Percentiles rank a stretch among this genome's conserved stretches.
phyloP scores from a whole-genome alignment of 2,329 filamentous ascomycete genomes.

The Sclerotinia minor region DNA sequence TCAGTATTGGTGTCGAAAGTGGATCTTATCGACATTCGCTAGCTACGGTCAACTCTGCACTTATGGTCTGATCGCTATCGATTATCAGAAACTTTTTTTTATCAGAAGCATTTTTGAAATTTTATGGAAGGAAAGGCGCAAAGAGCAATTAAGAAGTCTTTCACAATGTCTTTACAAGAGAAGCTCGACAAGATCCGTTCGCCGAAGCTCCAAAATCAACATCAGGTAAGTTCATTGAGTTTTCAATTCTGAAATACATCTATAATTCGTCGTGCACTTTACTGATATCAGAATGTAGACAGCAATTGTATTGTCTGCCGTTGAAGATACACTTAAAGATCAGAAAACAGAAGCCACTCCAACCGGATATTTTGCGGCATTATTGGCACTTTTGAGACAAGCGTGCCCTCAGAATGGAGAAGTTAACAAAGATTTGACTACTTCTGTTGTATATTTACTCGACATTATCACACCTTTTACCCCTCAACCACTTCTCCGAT shows the following conservation, averaged over 20 bases:
- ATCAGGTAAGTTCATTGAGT: conserved; percentile 64
- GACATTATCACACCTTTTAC: conserved; percentile 86
- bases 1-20: not conserved
- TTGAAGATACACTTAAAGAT: conserved; percentile 88
- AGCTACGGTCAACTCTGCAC: conserved; percentile 26
- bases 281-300: conserved; percentile 53
- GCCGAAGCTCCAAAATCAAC: conserved; percentile 92
- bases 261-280: conserved; percentile 18
- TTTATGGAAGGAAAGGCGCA: conserved; percentile 33
- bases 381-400: conserved; percentile 82
- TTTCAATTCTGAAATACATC: conserved; percentile 24
- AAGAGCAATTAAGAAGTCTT: conserved; percentile 33
- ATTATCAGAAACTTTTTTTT: conserved; percentile 28
- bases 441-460: conserved; percentile 91
- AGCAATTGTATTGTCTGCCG: conserved; percentile 81
- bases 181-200: conserved; percentile 97
- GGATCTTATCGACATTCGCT: conserved; percentile 2
- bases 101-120: conserved; percentile 25
- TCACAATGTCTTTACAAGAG: conserved; percentile 70
- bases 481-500: conserved; percentile 81
- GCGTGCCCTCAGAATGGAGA: conserved; percentile 64
- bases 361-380: conserved; percentile 93
- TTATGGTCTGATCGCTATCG: conserved; percentile 30
- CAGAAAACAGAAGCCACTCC: conserved; percentile 81
- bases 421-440: conserved; percentile 78